These are phyloP conservation scores for Wickerhamiella infanticola DNA, from an alignment of 1,139 yeast species.

Conservation along the genomic window DNA sequence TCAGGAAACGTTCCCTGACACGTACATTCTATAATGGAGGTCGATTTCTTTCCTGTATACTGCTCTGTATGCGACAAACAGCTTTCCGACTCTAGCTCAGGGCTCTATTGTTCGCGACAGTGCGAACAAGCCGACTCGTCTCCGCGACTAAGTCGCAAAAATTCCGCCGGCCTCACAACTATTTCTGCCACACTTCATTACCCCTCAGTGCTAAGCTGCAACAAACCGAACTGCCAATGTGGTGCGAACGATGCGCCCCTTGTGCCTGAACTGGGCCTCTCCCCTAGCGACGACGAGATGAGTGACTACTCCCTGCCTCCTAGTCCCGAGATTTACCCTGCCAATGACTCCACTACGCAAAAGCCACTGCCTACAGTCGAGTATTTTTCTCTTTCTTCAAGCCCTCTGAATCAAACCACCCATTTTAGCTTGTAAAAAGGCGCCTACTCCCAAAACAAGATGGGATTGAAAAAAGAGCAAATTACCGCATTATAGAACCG, in stretches of 20 bases:
- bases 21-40: not conserved
- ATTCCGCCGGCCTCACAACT: not conserved
- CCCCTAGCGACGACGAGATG: constrained; percentile 4
- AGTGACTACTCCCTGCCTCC: constrained; percentile 5
- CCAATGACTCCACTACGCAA: not conserved
- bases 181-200: constrained; percentile 2
- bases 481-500: not conserved
- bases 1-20: not conserved
- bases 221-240: not conserved
- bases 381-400: not conserved
- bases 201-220: constrained; percentile 9
- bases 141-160: not conserved
- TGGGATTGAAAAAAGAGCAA: too few species aligned
- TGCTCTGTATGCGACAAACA: constrained; percentile 24
- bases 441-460: too few species aligned
- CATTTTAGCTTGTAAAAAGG: too few species aligned
- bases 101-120: constrained; percentile 21
- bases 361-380: not conserved
- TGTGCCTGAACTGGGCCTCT: constrained; percentile 3
- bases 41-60: constrained; percentile 18
- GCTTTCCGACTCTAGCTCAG: constrained; percentile 11
- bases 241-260: not conserved
- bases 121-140: constrained; percentile 18
- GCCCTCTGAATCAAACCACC: not conserved
- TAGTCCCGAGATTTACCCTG: constrained; percentile 1